Conservation (phyloP, 305 asterid genomes). For the Plantago coronopus region DNA sequence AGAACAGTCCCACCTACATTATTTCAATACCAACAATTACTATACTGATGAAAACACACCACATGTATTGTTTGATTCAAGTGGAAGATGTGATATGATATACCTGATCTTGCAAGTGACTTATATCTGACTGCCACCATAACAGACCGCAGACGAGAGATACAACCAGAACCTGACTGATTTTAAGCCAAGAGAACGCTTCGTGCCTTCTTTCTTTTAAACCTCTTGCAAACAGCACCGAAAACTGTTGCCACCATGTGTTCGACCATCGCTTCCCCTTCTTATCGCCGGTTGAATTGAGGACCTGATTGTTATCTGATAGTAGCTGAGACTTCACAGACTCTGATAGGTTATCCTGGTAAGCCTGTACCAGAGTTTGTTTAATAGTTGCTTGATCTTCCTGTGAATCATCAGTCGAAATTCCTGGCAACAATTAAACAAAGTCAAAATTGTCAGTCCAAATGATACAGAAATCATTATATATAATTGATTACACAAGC, state of each 20-base stretch:
- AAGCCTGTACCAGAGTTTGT: slow-evolving; percentile 44
- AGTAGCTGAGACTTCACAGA: slow-evolving; percentile 37
- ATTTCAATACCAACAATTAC: too few relatives aligned
- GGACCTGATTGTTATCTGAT: slow-evolving; percentile 2
- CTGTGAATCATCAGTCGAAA: slow-evolving; percentile 38
- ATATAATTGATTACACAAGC: not conserved
- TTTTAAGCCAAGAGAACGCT: slow-evolving; percentile 55
- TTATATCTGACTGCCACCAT: slow-evolving; percentile 67
- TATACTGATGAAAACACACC: too few relatives aligned
- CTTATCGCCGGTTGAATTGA: slow-evolving; percentile 21
- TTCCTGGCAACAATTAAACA: slow-evolving; percentile 55
- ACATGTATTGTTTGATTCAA: too few relatives aligned
- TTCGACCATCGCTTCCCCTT: slow-evolving; percentile 45
- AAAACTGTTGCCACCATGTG: slow-evolving; percentile 66
- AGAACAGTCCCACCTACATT: slow-evolving; percentile 61
- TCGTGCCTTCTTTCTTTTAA: slow-evolving; percentile 72
- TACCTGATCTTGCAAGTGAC: slow-evolving; percentile 79
- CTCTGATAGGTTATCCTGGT: slow-evolving; percentile 32
- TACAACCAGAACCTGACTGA: slow-evolving; percentile 46
- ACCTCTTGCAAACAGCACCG: slow-evolving; percentile 59
- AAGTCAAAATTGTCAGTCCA: too few relatives aligned
- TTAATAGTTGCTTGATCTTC: slow-evolving; percentile 49
- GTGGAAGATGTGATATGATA: too few relatives aligned
- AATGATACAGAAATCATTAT: not conserved
- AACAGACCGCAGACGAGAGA: slow-evolving; percentile 50